Conservation (phyloP, 2,329 filamentous ascomycete genomes). For the Aureobasidium mangrovei region DNA sequence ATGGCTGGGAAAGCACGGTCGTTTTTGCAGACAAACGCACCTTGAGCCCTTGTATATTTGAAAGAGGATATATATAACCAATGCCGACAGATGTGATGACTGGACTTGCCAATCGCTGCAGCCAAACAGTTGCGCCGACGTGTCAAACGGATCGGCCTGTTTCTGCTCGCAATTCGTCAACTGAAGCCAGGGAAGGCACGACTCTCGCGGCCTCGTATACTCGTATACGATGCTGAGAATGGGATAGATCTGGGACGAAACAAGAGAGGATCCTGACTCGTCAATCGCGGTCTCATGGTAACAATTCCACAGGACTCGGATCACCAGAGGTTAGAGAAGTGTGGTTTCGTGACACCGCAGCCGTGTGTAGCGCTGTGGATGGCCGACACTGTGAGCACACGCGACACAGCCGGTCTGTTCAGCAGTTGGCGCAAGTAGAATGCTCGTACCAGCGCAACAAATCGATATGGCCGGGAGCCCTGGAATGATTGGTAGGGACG, state of each 20-base stretch:
- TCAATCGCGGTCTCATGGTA: conserved; percentile 3
- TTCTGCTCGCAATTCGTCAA: background rate
- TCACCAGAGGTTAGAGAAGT: background rate
- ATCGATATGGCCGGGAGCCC: background rate
- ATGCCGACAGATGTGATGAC: background rate
- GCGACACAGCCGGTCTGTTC: background rate
- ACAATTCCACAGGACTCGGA: background rate
- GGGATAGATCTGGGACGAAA: conserved; percentile 7
- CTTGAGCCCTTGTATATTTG: conserved; percentile 7
- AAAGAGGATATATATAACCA: background rate
- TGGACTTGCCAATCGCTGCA: background rate
- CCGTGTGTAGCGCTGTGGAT: conserved; percentile 7
- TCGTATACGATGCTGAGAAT: conserved; percentile 1
- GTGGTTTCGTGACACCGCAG: conserved; percentile 1
- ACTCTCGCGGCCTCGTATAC: background rate
- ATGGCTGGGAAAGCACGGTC: conserved; percentile 13
- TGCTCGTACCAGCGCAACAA: background rate
- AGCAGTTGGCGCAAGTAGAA: background rate
- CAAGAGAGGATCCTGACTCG: conserved; percentile 1
- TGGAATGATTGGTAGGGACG: background rate
- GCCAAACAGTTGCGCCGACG: background rate
- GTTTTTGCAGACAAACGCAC: conserved; percentile 6
- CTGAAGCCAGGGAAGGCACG: background rate
- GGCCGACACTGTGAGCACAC: background rate
- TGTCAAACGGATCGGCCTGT: background rate